Conservation (phyloP, 805 yeast species). For the Sungouiella blattae region DNA sequence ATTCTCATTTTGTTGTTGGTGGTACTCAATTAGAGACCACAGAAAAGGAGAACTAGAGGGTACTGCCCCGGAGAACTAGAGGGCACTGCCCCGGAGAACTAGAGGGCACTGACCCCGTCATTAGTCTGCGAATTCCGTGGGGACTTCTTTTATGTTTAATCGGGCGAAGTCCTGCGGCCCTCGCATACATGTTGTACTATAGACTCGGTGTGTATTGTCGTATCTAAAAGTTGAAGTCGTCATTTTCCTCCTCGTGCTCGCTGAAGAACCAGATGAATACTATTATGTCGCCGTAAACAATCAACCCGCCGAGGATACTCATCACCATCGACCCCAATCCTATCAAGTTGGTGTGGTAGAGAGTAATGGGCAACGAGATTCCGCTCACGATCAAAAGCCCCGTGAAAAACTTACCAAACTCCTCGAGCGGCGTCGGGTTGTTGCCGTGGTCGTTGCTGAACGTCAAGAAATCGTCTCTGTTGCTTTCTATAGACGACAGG, state of each 20-base stretch:
- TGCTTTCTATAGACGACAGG: constrained; percentile 33
- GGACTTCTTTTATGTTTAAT: too few relatives aligned
- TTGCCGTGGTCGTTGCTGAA: constrained; percentile 39
- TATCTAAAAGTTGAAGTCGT: constrained; percentile 40
- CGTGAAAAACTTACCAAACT: constrained; percentile 35
- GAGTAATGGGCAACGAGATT: constrained; percentile 39
- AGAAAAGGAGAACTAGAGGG: too few relatives aligned
- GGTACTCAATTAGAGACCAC: constrained; percentile 37
- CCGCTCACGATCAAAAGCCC: constrained; percentile 43
- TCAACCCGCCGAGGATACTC: constrained; percentile 44
- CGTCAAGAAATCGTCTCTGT: constrained; percentile 42
- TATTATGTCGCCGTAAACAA: constrained; percentile 42
- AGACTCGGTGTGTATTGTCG: too few relatives aligned
- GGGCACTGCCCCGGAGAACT: too few relatives aligned
- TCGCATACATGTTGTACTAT: too few relatives aligned
- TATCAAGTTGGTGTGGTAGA: constrained; percentile 36
- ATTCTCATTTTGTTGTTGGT: constrained; percentile 38
- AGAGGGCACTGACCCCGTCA: too few relatives aligned
- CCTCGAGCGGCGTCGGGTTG: constrained; percentile 36
- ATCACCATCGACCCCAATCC: constrained; percentile 38
- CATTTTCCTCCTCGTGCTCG: constrained; percentile 42
- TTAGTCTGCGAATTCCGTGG: too few relatives aligned
- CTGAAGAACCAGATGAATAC: constrained; percentile 46
- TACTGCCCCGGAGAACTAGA: too few relatives aligned
- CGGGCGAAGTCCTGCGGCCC: too few relatives aligned